Evolutionary conservation across 2,329 filamentous ascomycete species (phyloP).

Genomic region (Fusarium pseudonygamai): DNA sequence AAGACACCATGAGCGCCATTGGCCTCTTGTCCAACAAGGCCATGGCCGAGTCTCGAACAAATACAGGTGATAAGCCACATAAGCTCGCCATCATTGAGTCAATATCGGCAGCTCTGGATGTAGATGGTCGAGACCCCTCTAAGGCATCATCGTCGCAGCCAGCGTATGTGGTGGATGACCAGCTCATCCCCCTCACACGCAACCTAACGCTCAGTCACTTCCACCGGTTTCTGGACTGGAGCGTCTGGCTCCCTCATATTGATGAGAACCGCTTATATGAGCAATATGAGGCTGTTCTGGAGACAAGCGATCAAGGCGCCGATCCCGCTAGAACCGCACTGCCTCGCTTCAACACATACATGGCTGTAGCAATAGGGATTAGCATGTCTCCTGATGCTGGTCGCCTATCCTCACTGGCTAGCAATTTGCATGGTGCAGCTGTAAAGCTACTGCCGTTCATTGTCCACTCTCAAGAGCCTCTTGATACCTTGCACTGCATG

Average conservation of each 20-base stretch:
- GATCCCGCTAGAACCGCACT: neutral
- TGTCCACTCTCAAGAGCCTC: constrained; percentile 1
- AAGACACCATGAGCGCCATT: constrained; percentile 29
- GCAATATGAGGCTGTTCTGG: constrained; percentile 1
- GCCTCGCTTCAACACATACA: constrained; percentile 9
- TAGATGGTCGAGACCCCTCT: constrained; percentile 11
- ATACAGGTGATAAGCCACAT: neutral
- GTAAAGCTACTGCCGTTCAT: neutral
- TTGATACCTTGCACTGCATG: constrained; percentile 13
- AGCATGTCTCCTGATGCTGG: constrained; percentile 9
- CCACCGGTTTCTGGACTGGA: neutral
- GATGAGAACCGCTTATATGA: neutral
- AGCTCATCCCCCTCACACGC: neutral
- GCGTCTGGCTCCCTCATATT: constrained; percentile 8
- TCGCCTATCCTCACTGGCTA: neutral
- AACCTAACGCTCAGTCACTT: neutral
- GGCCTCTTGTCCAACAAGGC: constrained; percentile 20
- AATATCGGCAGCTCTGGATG: constrained; percentile 7
- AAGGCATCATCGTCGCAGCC: constrained; percentile 1
- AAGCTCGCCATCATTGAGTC: constrained; percentile 15
- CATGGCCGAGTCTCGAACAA: constrained; percentile 14
- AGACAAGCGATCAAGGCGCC: rapidly evolving
- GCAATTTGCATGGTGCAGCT: neutral
- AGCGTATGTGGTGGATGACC: neutral
- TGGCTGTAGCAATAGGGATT: constrained; percentile 7